phyloP scores from a whole-genome alignment of 192 early-diverging fungal genomes.

The Phlyctochytrium planicorne region DNA sequence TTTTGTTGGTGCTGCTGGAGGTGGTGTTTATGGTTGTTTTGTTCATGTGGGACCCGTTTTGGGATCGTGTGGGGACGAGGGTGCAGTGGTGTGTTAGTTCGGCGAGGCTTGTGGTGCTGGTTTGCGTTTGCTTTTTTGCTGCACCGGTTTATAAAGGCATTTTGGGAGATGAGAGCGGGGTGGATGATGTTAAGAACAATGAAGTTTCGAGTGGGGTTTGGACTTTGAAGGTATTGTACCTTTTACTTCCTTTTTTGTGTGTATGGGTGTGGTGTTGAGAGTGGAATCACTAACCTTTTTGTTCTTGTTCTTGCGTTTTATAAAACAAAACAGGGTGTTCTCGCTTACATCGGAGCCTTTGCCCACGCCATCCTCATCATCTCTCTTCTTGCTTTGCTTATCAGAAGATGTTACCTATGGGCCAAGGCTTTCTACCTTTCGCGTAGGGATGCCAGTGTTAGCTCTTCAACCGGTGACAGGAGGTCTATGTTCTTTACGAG shows the following conservation, averaged over 20 bases:
- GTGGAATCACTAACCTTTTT: no score
- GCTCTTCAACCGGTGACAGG: not conserved
- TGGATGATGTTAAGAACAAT: not conserved
- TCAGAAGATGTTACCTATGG: not conserved
- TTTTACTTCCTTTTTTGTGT: not conserved
- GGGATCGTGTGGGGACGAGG: not conserved
- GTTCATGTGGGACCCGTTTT: not conserved
- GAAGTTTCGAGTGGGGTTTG: not conserved
- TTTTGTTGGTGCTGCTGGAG: not conserved
- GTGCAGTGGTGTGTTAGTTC: slow-evolving; percentile 1
- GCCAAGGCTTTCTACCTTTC: not conserved
- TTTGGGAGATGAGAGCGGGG: not conserved
- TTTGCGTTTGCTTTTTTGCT: slow-evolving; percentile 3
- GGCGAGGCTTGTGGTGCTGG: not conserved
- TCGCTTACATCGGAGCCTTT: slow-evolving; percentile 3
- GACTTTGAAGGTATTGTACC: slow-evolving; percentile 1
- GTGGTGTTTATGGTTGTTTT: slow-evolving; percentile 1
- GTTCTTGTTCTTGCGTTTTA: not conserved
- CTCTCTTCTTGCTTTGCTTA: not conserved
- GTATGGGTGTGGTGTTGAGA: no score
- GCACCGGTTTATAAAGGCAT: not conserved
- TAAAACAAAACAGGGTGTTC: not conserved
- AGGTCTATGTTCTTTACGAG: not conserved
- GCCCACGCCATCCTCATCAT: slow-evolving; percentile 4
- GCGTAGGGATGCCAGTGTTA: not conserved